These are phyloP conservation scores for Zygoascus hellenicus DNA, from an alignment of 1,139 yeast genomes.

Conservation along the genomic window DNA sequence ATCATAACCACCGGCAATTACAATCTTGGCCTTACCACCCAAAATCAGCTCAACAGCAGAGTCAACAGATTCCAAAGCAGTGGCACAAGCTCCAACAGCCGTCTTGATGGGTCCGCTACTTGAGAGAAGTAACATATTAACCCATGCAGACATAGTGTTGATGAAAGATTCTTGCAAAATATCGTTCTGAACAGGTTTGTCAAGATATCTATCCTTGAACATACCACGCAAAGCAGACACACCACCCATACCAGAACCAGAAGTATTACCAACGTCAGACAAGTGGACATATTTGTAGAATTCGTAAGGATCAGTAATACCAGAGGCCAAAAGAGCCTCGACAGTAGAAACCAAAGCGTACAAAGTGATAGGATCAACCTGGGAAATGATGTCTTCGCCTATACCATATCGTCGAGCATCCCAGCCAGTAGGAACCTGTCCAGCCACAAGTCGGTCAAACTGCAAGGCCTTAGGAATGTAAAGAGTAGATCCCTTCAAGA, in stretches of 20 bases:
- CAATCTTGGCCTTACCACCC: constrained; percentile 90
- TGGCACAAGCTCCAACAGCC: constrained; percentile 99
- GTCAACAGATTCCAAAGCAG: constrained; percentile 96
- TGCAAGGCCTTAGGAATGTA: constrained; percentile 92
- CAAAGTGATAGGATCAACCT: constrained; percentile 94
- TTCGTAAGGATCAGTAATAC: constrained; percentile 97
- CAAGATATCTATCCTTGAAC: constrained; percentile 92
- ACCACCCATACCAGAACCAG: constrained; percentile 99
- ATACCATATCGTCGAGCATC: constrained; percentile 92
- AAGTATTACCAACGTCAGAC: constrained; percentile 97
- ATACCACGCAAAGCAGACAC: constrained; percentile 92
- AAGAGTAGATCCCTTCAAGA: constrained; percentile 89
- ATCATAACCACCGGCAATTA: constrained; percentile 97
- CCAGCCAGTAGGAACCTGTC: constrained; percentile 99
- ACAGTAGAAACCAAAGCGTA: constrained; percentile 90
- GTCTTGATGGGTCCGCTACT: constrained; percentile 99
- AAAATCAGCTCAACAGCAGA: constrained; percentile 90
- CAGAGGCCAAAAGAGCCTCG: constrained; percentile 88
- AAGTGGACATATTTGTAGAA: constrained; percentile 97
- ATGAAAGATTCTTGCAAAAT: constrained; percentile 95
- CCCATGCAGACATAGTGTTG: constrained; percentile 99
- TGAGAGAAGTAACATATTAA: constrained; percentile 91
- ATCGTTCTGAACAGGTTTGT: constrained; percentile 92
- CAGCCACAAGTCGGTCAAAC: constrained; percentile 95
- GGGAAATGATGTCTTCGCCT: constrained; percentile 83